A percentile compares a stretch with the other conserved stretches of the same genome.
phyloP scores from a whole-genome alignment of 441 rosid species.

The Isatis lusitanica region DNA sequence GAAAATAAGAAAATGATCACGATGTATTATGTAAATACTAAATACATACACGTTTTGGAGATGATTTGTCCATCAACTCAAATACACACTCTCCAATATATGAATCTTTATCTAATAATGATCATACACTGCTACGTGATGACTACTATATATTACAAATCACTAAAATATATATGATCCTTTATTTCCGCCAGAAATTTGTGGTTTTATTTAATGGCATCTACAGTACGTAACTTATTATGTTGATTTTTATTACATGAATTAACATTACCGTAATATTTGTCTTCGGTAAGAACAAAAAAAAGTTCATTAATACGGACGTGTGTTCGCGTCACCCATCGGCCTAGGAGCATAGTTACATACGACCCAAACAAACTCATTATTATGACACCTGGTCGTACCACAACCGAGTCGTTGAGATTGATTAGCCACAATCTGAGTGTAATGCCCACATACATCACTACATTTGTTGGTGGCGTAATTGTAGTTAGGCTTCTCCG shows the following conservation, averaged over 20 bases:
- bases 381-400: slow-evolving; percentile 41
- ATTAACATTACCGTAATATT: background rate
- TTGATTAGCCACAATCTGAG: slow-evolving; percentile 63
- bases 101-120: no score
- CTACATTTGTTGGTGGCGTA: slow-evolving; percentile 49
- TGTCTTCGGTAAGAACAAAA: background rate
- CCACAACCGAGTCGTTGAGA: slow-evolving; percentile 63
- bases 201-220: background rate
- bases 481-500: slow-evolving; percentile 49
- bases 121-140: background rate
- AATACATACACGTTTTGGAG: background rate
- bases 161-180: no score
- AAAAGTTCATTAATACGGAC: slow-evolving; percentile 26
- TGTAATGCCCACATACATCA: slow-evolving; percentile 60
- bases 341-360: slow-evolving; percentile 52
- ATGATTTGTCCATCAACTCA: background rate
- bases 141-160: background rate
- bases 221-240: slow-evolving; percentile 6
- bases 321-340: slow-evolving; percentile 37
- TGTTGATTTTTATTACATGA: background rate
- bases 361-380: slow-evolving; percentile 40
- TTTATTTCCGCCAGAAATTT: no score
- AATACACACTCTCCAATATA: background rate
- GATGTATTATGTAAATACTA: background rate
- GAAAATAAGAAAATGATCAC: background rate